Percentiles rank a stretch among this genome's conserved stretches.
Evolutionary conservation across 139 green algal species (phyloP).

Genomic region (Gonium pectorale): DNA sequence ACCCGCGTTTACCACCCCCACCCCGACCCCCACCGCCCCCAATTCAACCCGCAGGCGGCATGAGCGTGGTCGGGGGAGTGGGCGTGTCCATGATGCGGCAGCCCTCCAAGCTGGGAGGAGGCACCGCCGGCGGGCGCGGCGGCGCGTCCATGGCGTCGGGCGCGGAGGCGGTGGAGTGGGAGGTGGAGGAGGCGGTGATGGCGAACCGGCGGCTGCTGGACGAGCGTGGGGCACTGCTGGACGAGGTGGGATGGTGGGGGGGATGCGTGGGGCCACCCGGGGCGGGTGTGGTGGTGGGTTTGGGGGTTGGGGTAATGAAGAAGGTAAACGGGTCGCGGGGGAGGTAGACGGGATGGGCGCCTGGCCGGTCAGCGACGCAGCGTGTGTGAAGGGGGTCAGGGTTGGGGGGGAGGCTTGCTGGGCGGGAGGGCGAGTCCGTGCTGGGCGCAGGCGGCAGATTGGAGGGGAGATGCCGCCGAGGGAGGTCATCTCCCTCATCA

Average conservation of each 20-base stretch:
- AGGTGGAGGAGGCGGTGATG: constrained; percentile 54
- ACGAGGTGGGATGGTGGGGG: constrained; percentile 37
- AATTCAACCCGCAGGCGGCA: no score
- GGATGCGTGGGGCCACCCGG: no score
- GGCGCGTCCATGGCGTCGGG: background rate
- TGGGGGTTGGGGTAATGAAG: no score
- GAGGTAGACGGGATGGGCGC: no score
- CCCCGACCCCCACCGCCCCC: no score
- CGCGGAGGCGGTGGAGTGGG: constrained; percentile 6
- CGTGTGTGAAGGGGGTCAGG: background rate
- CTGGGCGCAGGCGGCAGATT: background rate
- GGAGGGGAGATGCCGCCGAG: background rate
- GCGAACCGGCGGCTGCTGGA: constrained; percentile 47
- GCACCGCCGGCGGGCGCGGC: no score
- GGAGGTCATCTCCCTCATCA: background rate
- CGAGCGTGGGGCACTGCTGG: constrained; percentile 38
- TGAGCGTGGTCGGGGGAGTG: no score
- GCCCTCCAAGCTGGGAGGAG: constrained; percentile 14
- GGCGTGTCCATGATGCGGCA: background rate
- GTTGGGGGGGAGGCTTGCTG: background rate
- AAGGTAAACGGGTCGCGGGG: no score
- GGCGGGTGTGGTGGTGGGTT: no score
- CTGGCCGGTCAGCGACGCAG: background rate
- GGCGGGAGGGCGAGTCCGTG: background rate
- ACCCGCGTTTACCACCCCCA: no score